Percentiles rank a stretch among this genome's conserved stretches.
Conservation (phyloP, 2,329 filamentous ascomycete species). For the Blastomyces gilchristii region DNA sequence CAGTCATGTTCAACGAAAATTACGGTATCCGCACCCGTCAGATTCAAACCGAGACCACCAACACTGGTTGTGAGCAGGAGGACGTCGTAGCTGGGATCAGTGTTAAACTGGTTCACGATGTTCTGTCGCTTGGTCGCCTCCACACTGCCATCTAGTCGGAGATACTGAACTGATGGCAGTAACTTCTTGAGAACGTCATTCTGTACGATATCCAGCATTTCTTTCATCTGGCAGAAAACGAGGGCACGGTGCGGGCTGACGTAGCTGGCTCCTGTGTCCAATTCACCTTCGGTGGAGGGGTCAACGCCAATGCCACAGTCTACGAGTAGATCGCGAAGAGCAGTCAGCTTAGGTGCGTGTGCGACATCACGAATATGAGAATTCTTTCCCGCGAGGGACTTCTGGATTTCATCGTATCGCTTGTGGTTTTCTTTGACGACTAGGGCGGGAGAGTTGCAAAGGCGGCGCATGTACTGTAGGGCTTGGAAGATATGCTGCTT, state of each 20-base stretch:
- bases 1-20: slow-evolving; percentile 99
- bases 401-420: slow-evolving; percentile 79
- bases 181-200: slow-evolving; percentile 82
- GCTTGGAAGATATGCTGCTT: slow-evolving; percentile 99
- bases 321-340: slow-evolving; percentile 84
- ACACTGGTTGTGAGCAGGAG: slow-evolving; percentile 90
- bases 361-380: slow-evolving; percentile 72
- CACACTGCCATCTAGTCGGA: slow-evolving; percentile 87
- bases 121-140: slow-evolving; percentile 90
- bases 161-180: slow-evolving; percentile 83
- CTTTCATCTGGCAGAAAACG: slow-evolving; percentile 99
- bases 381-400: slow-evolving; percentile 64
- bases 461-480: slow-evolving; percentile 96
- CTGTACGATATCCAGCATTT: slow-evolving; percentile 99
- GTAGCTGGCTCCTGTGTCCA: slow-evolving; percentile 57
- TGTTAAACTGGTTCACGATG: slow-evolving; percentile 98
- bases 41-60: slow-evolving; percentile 83
- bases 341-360: slow-evolving; percentile 87
- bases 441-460: slow-evolving; percentile 93
- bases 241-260: slow-evolving; percentile 93
- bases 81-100: slow-evolving; percentile 91
- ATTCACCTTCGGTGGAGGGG: slow-evolving; percentile 47
- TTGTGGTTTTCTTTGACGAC: slow-evolving; percentile 92
- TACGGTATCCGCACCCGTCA: slow-evolving; percentile 94
- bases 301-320: slow-evolving; percentile 92